Conservation (phyloP, 139 green algal species). For the Coelastrella sp. region DNA sequence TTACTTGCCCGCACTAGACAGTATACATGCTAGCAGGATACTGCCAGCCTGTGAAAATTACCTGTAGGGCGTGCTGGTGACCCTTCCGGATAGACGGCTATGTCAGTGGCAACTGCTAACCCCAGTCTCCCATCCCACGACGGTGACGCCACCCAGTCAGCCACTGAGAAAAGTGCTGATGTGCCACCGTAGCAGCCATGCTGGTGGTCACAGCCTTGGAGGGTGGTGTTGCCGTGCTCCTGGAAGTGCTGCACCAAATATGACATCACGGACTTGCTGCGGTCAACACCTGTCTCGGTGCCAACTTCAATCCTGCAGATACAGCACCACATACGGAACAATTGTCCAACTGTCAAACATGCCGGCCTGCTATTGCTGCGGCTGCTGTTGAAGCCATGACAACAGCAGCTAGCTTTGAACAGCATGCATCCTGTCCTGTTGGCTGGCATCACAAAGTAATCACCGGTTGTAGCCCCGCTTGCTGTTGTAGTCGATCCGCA, state of each 20-base stretch:
- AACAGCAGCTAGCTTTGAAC: too few species aligned
- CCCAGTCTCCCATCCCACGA: slow-evolving; percentile 88
- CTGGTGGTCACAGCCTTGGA: slow-evolving; percentile 85
- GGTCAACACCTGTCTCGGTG: slow-evolving; percentile 83
- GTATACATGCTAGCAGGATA: not conserved
- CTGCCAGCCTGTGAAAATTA: not conserved
- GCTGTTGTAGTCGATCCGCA: too few species aligned
- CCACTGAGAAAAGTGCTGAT: slow-evolving; percentile 81
- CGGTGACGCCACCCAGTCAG: slow-evolving; percentile 73
- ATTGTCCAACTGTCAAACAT: too few species aligned
- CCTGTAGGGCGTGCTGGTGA: slow-evolving; percentile 64
- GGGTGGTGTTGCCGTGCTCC: slow-evolving; percentile 70
- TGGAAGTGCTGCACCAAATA: slow-evolving; percentile 82
- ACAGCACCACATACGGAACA: too few species aligned
- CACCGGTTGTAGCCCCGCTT: too few species aligned
- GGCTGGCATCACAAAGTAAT: too few species aligned
- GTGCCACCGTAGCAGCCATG: slow-evolving; percentile 93
- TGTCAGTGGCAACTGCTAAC: slow-evolving; percentile 86
- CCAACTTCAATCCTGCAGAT: slow-evolving; percentile 81
- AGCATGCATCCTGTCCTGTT: too few species aligned
- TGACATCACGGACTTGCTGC: slow-evolving; percentile 89
- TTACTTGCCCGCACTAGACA: not conserved
- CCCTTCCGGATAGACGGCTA: slow-evolving; percentile 74
- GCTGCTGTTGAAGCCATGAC: too few species aligned
- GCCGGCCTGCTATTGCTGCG: not conserved